A percentile compares a stretch with the other conserved stretches of the same genome.
These are phyloP conservation scores for Paraurostyla sp. DNA, from an alignment of 73 alveolate genomes.

Conservation along the genomic window DNA sequence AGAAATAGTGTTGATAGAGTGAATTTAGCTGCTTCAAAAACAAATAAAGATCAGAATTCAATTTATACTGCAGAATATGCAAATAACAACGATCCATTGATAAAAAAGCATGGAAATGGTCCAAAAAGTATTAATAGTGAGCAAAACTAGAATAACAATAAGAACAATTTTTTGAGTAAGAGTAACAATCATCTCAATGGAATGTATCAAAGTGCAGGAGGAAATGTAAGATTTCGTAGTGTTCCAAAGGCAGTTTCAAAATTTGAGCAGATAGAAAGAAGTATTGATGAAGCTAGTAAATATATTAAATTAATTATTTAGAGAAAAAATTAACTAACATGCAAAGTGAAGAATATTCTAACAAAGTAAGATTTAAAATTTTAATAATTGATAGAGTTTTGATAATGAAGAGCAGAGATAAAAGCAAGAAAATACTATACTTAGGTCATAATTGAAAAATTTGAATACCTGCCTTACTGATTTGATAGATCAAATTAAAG, in stretches of 20 bases:
- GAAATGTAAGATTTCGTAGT: constrained; percentile 31
- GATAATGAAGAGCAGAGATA: constrained; percentile 9
- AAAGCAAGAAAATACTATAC: constrained; percentile 32
- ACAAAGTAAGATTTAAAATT: not conserved
- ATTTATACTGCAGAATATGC: too few species aligned
- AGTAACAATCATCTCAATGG: too few species aligned
- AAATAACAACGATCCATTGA: too few species aligned
- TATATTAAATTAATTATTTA: not conserved
- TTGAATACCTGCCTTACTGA: constrained; percentile 48
- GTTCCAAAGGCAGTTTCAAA: not conserved
- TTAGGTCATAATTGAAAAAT: constrained; percentile 39
- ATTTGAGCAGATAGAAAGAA: constrained; percentile 24
- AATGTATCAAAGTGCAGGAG: constrained; percentile 34
- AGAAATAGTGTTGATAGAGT: constrained; percentile 33
- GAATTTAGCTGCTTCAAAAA: not conserved
- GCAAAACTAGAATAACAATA: not conserved
- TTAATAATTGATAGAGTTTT: not conserved
- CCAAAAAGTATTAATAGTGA: constrained; percentile 25
- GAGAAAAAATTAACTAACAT: not conserved
- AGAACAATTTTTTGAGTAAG: too few species aligned
- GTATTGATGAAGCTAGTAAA: constrained; percentile 40
- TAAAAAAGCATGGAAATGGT: not conserved
- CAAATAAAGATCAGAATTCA: not conserved
- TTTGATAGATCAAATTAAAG: constrained; percentile 59
- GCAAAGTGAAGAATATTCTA: not conserved